phyloP scores from a whole-genome alignment of 139 green algal genomes.

The Picochlorum sp. region DNA sequence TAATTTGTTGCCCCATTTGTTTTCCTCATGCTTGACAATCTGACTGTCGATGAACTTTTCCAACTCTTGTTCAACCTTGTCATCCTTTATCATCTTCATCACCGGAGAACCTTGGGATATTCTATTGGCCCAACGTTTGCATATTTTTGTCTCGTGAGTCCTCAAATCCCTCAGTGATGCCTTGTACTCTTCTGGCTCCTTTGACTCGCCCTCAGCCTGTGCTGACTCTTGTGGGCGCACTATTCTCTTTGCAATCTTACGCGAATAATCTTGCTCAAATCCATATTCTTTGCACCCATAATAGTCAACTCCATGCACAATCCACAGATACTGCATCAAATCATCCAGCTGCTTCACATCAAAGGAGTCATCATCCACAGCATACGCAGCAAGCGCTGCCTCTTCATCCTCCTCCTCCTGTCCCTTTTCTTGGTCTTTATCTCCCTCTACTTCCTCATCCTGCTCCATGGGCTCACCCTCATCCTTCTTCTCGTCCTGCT shows the following conservation, averaged over 20 bases:
- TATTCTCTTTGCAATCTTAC: constrained; percentile 11
- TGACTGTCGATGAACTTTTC: constrained; percentile 61
- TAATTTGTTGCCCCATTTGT: constrained; percentile 81
- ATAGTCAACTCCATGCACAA: constrained; percentile 84
- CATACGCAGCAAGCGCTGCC: constrained; percentile 8
- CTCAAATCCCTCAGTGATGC: background rate
- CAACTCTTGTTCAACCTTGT: constrained; percentile 41
- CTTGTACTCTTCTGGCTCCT: background rate
- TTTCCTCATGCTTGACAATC: constrained; percentile 59
- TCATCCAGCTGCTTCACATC: constrained; percentile 54
- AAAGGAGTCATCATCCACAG: constrained; percentile 8
- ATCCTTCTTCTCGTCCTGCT: background rate
- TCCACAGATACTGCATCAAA: constrained; percentile 83
- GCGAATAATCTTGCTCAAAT: constrained; percentile 8
- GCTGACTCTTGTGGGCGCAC: background rate
- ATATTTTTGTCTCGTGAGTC: background rate
- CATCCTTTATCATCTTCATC: constrained; percentile 43
- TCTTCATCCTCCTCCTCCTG: constrained; percentile 15
- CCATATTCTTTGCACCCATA: constrained; percentile 51
- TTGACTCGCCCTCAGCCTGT: background rate
- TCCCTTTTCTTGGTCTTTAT: constrained; percentile 8
- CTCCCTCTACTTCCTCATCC: constrained; percentile 6
- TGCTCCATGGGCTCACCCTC: constrained; percentile 9
- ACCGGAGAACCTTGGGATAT: constrained; percentile 41
- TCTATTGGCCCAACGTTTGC: background rate